Conservation (phyloP, 1,284 basidiomycete species). For the Malassezia slooffiae region DNA sequence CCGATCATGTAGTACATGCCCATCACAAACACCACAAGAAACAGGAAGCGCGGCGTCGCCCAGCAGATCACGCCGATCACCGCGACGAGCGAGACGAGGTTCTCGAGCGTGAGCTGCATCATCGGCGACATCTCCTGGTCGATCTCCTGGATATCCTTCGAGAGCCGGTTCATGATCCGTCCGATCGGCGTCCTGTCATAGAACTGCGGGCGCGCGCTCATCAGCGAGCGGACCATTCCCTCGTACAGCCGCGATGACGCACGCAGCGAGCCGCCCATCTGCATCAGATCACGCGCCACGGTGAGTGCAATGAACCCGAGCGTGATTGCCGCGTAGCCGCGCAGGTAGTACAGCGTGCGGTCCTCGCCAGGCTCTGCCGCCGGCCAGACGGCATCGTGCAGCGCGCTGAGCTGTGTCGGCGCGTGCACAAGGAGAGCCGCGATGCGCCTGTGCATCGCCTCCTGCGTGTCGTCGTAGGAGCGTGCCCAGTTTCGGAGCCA, state of each 20-base stretch:
- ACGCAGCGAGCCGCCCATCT: constrained; percentile 29
- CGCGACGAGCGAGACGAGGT: constrained; percentile 19
- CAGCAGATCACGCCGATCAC: constrained; percentile 32
- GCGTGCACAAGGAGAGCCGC: neutral
- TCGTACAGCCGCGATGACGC: constrained; percentile 36
- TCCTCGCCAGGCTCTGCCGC: constrained; percentile 9
- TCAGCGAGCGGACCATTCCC: constrained; percentile 63
- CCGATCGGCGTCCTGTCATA: constrained; percentile 44
- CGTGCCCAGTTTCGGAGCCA: constrained; percentile 43
- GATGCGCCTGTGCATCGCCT: neutral
- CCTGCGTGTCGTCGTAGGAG: constrained; percentile 27
- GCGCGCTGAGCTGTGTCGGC: neutral
- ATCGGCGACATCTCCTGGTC: constrained; percentile 41
- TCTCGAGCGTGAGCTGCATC: constrained; percentile 8
- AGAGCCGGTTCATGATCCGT: constrained; percentile 44
- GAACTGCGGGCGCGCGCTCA: constrained; percentile 60
- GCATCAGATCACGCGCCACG: constrained; percentile 29
- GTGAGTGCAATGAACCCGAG: constrained; percentile 29
- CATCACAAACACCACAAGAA: constrained; percentile 28
- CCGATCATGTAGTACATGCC: constrained; percentile 37
- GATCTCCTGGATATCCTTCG: constrained; percentile 43
- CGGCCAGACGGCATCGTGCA: too few relatives aligned
- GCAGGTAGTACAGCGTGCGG: constrained; percentile 35
- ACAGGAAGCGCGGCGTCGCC: constrained; percentile 34
- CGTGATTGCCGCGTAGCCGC: constrained; percentile 29